phyloP scores from a whole-genome alignment of 2,329 filamentous ascomycete genomes.

The Fusarium protoensiforme region DNA sequence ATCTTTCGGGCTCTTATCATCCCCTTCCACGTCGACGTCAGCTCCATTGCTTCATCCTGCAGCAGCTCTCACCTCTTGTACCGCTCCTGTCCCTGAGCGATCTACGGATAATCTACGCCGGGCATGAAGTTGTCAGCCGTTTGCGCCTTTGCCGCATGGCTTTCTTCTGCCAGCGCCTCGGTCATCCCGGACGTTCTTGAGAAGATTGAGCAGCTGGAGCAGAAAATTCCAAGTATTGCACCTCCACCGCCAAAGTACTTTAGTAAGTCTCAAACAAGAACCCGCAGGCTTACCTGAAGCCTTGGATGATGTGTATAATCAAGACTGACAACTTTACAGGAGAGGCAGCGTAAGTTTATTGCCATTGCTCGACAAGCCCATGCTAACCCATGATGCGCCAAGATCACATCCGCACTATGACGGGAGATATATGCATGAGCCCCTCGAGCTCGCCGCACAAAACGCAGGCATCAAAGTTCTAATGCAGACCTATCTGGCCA shows the following conservation, averaged over 20 bases:
- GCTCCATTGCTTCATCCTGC: not conserved
- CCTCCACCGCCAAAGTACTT: conserved; percentile 29
- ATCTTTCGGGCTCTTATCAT: not conserved
- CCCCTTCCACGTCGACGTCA: not conserved
- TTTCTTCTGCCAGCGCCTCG: conserved; percentile 12
- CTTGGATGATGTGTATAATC: not conserved
- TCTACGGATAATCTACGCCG: not conserved
- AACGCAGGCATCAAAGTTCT: conserved; percentile 72
- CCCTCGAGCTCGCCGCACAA: conserved; percentile 66
- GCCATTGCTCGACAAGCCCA: not conserved
- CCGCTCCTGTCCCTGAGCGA: not conserved
- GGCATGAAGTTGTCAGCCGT: conserved; percentile 13
- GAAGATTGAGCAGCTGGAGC: conserved; percentile 19
- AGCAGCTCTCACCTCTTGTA: not conserved
- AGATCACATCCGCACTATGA: conserved; percentile 50
- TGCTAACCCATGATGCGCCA: conserved; percentile 19
- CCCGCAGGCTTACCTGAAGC: not conserved
- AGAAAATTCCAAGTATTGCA: conserved; percentile 3
- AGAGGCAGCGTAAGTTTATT: conserved; percentile 35
- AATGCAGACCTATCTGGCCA: conserved; percentile 77
- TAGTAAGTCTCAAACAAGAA: conserved; percentile 11
- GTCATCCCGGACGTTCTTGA: conserved; percentile 10
- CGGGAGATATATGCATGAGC: conserved; percentile 50
- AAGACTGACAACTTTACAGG: conserved; percentile 22
- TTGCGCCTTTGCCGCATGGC: conserved; percentile 8